A percentile compares a stretch with the other conserved stretches of the same genome.
Conservation (phyloP, 148 eudicot species). For the Heliosperma pusillum region DNA sequence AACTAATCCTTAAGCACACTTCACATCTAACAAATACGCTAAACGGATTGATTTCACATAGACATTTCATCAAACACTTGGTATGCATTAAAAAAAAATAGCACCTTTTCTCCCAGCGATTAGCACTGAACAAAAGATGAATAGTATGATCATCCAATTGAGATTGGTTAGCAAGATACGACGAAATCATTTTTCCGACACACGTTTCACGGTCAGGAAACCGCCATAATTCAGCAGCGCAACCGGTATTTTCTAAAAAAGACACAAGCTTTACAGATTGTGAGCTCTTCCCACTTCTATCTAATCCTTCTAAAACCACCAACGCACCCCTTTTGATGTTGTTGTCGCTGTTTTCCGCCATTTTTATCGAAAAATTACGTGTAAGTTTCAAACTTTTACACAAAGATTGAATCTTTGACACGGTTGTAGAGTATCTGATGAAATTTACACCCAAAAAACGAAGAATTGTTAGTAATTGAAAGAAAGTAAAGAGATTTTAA, state of each 20-base stretch:
- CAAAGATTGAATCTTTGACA: not conserved
- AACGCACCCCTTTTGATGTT: conserved; percentile 63
- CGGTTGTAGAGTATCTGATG: conserved; percentile 4
- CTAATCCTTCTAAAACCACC: conserved; percentile 88
- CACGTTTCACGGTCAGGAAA: conserved; percentile 82
- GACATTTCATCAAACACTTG: conserved; percentile 26
- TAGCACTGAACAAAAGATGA: conserved; percentile 87
- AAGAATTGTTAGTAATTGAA: not conserved
- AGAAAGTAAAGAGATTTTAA: not conserved
- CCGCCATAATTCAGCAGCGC: conserved; percentile 73
- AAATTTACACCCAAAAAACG: not conserved
- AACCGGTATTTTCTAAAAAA: conserved; percentile 53
- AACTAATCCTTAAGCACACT: not conserved
- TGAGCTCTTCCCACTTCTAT: conserved; percentile 93
- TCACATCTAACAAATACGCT: too few relatives aligned
- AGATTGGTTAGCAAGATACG: conserved; percentile 75
- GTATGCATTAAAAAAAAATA: conserved; percentile 1
- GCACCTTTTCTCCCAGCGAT: conserved; percentile 99
- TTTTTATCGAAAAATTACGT: conserved; percentile 34
- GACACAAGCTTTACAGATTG: conserved; percentile 56
- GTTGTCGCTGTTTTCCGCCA: conserved; percentile 39
- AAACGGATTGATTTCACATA: conserved; percentile 9
- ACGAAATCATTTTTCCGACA: conserved; percentile 82
- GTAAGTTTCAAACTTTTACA: not conserved
- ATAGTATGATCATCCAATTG: conserved; percentile 80